Conservation (phyloP, 768 basidiomycete species). For the Amanita thiersii region DNA sequence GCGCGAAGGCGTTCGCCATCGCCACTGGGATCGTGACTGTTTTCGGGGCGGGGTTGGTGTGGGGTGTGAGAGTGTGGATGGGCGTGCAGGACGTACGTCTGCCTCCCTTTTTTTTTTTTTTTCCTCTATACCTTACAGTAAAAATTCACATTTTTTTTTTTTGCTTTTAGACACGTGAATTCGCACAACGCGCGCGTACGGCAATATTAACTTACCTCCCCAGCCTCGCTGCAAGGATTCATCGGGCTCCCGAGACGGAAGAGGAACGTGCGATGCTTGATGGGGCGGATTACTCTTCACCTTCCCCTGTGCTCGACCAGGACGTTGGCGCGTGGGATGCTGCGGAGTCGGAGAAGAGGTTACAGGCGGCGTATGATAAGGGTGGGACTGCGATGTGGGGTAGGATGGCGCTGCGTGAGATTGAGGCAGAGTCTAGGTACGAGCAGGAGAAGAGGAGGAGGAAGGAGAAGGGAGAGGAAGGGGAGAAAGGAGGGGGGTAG, state of each 20-base stretch:
- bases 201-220: slow-evolving; percentile 41
- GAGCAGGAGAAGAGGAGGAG: slow-evolving; percentile 34
- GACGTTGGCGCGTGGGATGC: slow-evolving; percentile 50
- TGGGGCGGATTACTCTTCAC: neutral
- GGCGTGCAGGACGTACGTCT: slow-evolving; percentile 48
- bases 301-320: neutral
- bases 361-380: slow-evolving; percentile 47
- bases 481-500: too few species aligned
- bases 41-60: slow-evolving; percentile 35
- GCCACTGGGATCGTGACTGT: slow-evolving; percentile 53
- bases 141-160: neutral
- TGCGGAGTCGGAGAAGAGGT: slow-evolving; percentile 44
- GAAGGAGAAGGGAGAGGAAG: too few species aligned
- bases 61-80: slow-evolving; percentile 41
- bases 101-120: neutral
- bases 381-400: slow-evolving; percentile 53
- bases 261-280: slow-evolving; percentile 18
- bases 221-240: slow-evolving; percentile 40
- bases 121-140: too few species aligned
- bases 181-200: slow-evolving; percentile 48
- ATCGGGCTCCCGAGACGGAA: slow-evolving; percentile 29
- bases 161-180: slow-evolving; percentile 45
- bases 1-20: slow-evolving; percentile 56
- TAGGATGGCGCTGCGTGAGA: slow-evolving; percentile 41
- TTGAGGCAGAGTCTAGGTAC: slow-evolving; percentile 47